phyloP scores from a whole-genome alignment of 2,329 filamentous ascomycete species.

The Trichoderma breve region DNA sequence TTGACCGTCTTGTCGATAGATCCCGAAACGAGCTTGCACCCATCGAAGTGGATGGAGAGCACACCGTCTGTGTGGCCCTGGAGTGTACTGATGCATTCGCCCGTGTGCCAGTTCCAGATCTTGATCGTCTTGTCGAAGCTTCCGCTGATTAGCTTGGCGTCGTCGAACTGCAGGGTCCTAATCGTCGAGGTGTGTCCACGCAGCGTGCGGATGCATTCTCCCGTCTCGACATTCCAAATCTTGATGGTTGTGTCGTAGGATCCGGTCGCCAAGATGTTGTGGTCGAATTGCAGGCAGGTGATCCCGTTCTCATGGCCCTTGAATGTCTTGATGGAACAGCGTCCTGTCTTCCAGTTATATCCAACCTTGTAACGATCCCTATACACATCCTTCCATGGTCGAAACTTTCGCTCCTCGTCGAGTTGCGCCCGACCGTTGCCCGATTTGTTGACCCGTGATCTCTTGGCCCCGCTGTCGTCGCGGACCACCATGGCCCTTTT shows the following conservation, averaged over 20 bases:
- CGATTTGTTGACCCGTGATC: constrained; percentile 30
- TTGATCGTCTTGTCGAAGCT: constrained; percentile 84
- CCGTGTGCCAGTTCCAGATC: constrained; percentile 96
- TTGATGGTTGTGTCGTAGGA: constrained; percentile 95
- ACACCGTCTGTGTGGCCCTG: constrained; percentile 78
- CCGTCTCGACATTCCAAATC: constrained; percentile 91
- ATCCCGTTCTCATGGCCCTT: constrained; percentile 79
- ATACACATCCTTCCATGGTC: constrained; percentile 96
- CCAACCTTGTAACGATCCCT: constrained; percentile 93
- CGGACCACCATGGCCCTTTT: constrained; percentile 34
- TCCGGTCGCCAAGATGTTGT: constrained; percentile 86
- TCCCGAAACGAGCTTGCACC: constrained; percentile 79
- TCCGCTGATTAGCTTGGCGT: constrained; percentile 85
- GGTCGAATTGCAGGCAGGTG: constrained; percentile 62
- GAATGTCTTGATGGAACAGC: constrained; percentile 80
- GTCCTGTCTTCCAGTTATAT: constrained; percentile 95
- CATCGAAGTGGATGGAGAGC: constrained; percentile 83
- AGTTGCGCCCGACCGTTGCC: constrained; percentile 35
- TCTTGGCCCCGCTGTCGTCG: constrained; percentile 36
- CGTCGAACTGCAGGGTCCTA: constrained; percentile 88
- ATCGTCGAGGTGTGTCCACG: constrained; percentile 80
- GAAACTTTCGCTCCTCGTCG: constrained; percentile 48
- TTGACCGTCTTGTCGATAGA: constrained; percentile 88
- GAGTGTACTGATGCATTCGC: constrained; percentile 79
- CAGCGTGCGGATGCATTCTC: constrained; percentile 81